A percentile compares a stretch with the other conserved stretches of the same genome.
These are phyloP conservation scores for Chrysoporthe cubensis DNA, from an alignment of 2,329 filamentous ascomycete species.

Conservation along the genomic window DNA sequence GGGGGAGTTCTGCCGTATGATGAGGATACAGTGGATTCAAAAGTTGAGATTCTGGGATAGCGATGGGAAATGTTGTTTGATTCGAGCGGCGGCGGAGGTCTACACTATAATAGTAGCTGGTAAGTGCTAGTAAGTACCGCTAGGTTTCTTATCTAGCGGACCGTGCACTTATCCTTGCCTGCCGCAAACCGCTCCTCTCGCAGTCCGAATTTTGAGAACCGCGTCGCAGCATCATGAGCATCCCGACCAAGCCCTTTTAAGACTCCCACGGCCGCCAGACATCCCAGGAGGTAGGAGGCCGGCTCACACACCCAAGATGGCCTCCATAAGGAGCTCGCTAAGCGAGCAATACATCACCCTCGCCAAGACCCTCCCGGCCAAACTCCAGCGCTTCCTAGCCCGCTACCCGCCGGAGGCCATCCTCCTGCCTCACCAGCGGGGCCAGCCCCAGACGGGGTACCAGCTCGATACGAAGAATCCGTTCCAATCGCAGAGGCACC, in stretches of 20 bases:
- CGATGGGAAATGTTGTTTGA: background rate
- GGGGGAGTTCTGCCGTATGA: background rate
- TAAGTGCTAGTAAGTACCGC: background rate
- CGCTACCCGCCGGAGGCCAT: conserved; percentile 79
- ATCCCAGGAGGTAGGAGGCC: conserved; percentile 29
- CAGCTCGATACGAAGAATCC: conserved; percentile 70
- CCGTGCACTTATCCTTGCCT: conserved; percentile 18
- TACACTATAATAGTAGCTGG: too few species aligned
- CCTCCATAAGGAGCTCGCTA: conserved; percentile 31
- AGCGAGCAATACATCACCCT: conserved; percentile 54
- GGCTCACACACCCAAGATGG: conserved; percentile 28
- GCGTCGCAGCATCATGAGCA: background rate
- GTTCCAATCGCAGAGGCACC: conserved; percentile 80
- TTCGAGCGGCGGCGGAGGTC: too few species aligned
- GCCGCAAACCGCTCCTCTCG: conserved; percentile 9
- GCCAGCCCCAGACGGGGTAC: conserved; percentile 50
- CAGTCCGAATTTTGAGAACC: conserved; percentile 25
- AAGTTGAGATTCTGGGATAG: background rate
- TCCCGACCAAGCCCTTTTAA: background rate
- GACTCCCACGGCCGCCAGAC: conserved; percentile 20
- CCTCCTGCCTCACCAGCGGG: conserved; percentile 46
- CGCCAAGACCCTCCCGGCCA: conserved; percentile 74
- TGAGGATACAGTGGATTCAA: background rate
- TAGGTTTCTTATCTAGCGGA: conserved; percentile 1
- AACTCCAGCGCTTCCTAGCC: conserved; percentile 84